Evolutionary conservation across 169 alveolate species (phyloP).

Genomic region (Amoebophrya sp.): DNA sequence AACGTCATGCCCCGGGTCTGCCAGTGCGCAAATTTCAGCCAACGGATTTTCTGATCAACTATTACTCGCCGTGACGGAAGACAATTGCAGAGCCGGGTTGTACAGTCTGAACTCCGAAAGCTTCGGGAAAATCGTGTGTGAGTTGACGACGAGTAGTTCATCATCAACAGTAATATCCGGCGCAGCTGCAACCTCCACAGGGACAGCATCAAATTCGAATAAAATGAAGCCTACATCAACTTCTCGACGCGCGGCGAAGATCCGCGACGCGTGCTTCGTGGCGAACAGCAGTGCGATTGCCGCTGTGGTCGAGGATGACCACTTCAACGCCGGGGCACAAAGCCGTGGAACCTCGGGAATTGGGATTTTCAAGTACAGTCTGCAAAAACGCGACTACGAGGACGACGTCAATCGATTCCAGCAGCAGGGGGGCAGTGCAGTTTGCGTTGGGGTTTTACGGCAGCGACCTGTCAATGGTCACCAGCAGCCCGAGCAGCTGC

Average conservation of each 20-base stretch:
- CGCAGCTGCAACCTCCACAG: background rate
- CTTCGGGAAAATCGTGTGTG: background rate
- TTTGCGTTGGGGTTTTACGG: background rate
- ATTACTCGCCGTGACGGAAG: background rate
- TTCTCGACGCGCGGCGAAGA: background rate
- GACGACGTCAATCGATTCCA: conserved; percentile 23
- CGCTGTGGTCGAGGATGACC: too few species aligned
- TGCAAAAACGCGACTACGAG: background rate
- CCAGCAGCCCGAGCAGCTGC: background rate
- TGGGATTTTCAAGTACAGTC: background rate
- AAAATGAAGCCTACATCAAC: background rate
- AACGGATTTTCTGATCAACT: too few species aligned
- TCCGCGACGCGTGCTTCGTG: background rate
- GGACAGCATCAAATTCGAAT: background rate
- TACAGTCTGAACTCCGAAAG: background rate
- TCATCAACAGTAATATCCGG: too few species aligned
- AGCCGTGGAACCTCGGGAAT: background rate
- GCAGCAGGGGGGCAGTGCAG: too few species aligned
- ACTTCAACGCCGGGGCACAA: too few species aligned
- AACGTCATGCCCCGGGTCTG: too few species aligned
- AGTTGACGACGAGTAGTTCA: background rate
- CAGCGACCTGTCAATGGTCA: background rate
- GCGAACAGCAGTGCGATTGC: background rate
- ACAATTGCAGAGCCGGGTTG: background rate
- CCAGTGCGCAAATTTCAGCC: too few species aligned